A percentile compares a stretch with the other conserved stretches of the same genome.
Evolutionary conservation across 192 early-diverging fungal species (phyloP).

Genomic region (Coemansia sp.): DNA sequence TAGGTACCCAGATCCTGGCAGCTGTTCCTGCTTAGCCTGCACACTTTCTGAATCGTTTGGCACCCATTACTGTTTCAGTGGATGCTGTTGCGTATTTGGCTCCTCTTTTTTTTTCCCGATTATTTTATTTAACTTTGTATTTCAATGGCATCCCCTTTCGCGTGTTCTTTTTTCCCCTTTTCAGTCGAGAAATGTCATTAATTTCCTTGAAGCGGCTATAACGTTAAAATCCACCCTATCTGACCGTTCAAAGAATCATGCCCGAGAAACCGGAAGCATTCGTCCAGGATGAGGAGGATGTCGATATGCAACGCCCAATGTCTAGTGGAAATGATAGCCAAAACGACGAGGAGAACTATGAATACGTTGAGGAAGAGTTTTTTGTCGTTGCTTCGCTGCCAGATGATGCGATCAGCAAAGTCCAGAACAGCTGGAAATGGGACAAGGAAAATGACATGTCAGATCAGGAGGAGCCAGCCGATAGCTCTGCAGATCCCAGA

Average conservation of each 20-base stretch:
- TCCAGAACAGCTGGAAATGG: background rate
- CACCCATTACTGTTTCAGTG: conserved; percentile 4
- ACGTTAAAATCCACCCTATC: too few relatives aligned
- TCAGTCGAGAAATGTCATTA: too few relatives aligned
- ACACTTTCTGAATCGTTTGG: background rate
- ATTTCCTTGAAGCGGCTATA: too few relatives aligned
- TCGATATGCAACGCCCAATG: background rate
- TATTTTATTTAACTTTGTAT: background rate
- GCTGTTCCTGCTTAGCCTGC: conserved; percentile 6
- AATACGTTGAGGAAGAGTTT: conserved; percentile 36
- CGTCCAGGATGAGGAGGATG: background rate
- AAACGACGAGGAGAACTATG: conserved; percentile 12
- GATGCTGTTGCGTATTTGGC: background rate
- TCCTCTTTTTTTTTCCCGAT: background rate
- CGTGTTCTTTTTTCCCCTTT: too few relatives aligned
- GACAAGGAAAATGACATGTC: background rate
- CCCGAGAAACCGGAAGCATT: background rate
- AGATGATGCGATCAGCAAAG: conserved; percentile 4
- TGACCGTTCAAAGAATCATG: background rate
- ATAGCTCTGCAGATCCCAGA: background rate
- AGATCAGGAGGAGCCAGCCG: background rate
- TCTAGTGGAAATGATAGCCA: background rate
- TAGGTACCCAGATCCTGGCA: conserved; percentile 26
- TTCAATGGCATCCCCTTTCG: too few relatives aligned
- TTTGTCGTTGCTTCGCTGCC: conserved; percentile 40